Evolutionary conservation across 805 yeast species (phyloP), one percentile per base, ranked within the genome.

Genomic region (Ogataea zsoltii): DNA sequence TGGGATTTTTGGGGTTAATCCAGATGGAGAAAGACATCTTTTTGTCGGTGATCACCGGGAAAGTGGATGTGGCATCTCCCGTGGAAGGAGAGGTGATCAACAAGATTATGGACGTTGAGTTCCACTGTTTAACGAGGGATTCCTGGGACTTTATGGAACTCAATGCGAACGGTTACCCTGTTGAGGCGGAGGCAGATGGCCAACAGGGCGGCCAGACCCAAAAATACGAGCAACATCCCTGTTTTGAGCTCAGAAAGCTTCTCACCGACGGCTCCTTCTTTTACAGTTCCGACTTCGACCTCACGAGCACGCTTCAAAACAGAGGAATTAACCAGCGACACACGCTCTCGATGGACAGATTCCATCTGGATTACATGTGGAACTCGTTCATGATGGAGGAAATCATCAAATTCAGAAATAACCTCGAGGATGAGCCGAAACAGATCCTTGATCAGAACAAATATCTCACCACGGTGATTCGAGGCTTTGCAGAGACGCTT

Each of bases 321-420:
- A 71, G 96, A 60, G 95, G 92, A 2, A 67, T 82, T 9, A 64
- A 68, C 33, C 60, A 65, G 1, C 68, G 69, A 46, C 45, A 54
- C 32, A 69, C 80, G 0, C 57, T 78, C 38, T 72, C 80, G 40
- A 66, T 69, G 48, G 84, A 79, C 54, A 73, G 86, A 37, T 84
- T 79, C 54, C 92, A 85, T 61, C 82, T 80, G 40, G 91, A 90
- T 54, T 94, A 87, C 62, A 92, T 94, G 98, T 94, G 99, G 99
- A 94, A 94, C 63, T 77, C 86, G 7, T 92, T 87, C 63, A 80
- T 94, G 83, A 84, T 91, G 83, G 77, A 82, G 44, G 96, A 89
- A 51, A 76, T 92, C 41, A 72, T 88, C 50, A 75, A 79, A 37
- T 91, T 85, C 65, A 74, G 96, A 49, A 75, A 83, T 50, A 84